Percentiles rank a stretch among this genome's conserved stretches.
These are phyloP conservation scores for Plasmodium knowlesi DNA, from an alignment of 169 alveolate species.

Conservation along the genomic window DNA sequence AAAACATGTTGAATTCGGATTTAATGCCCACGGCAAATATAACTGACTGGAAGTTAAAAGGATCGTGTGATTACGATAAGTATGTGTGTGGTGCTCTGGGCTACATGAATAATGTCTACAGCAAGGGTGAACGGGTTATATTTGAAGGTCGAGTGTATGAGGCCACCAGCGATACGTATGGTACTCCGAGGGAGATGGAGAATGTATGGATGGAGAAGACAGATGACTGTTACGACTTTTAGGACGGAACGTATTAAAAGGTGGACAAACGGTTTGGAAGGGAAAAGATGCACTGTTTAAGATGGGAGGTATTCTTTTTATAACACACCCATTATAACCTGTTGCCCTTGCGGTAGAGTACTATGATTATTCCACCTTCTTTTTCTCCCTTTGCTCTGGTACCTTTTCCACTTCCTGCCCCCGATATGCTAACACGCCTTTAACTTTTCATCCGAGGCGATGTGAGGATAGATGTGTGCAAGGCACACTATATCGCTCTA, in stretches of 20 bases:
- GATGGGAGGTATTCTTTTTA: not conserved
- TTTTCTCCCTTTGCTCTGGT: not conserved
- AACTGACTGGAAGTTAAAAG: conserved; percentile 72
- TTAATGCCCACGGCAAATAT: conserved; percentile 74
- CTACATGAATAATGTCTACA: conserved; percentile 61
- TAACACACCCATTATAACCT: not conserved
- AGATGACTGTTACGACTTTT: conserved; percentile 56
- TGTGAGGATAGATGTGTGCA: not conserved
- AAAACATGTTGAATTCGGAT: conserved; percentile 56
- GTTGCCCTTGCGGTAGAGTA: not conserved
- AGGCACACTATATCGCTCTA: not conserved
- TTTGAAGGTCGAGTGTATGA: conserved; percentile 64
- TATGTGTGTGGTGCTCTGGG: conserved; percentile 72
- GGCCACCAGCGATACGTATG: conserved; percentile 45
- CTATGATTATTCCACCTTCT: not conserved
- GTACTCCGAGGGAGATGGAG: conserved; percentile 45
- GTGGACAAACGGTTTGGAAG: not conserved
- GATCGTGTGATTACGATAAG: conserved; percentile 63
- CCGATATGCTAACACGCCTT: not conserved
- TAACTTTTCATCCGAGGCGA: not conserved
- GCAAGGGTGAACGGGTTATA: conserved; percentile 72
- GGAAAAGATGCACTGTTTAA: not conserved
- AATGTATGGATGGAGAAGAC: conserved; percentile 69
- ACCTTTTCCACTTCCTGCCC: not conserved
- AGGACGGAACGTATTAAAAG: not conserved